These are phyloP conservation scores for Aplosporella prunicola DNA, from an alignment of 2,329 filamentous ascomycete genomes.

Conservation along the genomic window DNA sequence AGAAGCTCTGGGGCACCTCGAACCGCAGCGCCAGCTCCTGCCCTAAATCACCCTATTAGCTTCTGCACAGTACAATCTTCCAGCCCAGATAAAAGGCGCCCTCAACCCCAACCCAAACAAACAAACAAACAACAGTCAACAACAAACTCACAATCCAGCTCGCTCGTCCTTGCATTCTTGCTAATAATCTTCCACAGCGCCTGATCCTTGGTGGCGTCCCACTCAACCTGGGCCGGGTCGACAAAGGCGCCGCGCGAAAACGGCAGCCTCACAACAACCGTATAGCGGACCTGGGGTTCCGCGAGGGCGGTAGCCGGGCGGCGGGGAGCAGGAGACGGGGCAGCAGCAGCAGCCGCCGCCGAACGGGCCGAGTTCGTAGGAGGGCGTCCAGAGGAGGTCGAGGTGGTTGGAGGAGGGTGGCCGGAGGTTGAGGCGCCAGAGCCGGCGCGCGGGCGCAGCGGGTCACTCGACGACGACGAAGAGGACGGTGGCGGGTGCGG, in stretches of 20 bases:
- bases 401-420: constrained; percentile 3
- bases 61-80: too few relatives aligned
- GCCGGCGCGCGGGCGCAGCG: not conserved
- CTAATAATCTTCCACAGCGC: constrained; percentile 86
- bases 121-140: too few relatives aligned
- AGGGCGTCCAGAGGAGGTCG: constrained; percentile 3
- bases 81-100: not conserved
- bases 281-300: constrained; percentile 37
- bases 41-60: too few relatives aligned
- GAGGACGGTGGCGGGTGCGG: too few relatives aligned
- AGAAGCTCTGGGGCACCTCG: constrained; percentile 75
- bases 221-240: constrained; percentile 79
- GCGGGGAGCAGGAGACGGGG: too few relatives aligned
- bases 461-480: not conserved
- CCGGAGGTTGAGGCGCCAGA: not conserved
- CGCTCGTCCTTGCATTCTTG: constrained; percentile 63
- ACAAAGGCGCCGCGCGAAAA: constrained; percentile 80
- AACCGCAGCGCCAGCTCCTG: constrained; percentile 53
- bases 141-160: constrained; percentile 65
- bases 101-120: too few relatives aligned
- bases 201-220: constrained; percentile 80
- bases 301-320: not conserved
- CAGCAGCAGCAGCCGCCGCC: not conserved
- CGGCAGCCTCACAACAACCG: constrained; percentile 81
- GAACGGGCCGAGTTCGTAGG: not conserved